These are phyloP conservation scores for Hypomyces rosellus DNA, from an alignment of 2,329 filamentous ascomycete species.

Conservation along the genomic window DNA sequence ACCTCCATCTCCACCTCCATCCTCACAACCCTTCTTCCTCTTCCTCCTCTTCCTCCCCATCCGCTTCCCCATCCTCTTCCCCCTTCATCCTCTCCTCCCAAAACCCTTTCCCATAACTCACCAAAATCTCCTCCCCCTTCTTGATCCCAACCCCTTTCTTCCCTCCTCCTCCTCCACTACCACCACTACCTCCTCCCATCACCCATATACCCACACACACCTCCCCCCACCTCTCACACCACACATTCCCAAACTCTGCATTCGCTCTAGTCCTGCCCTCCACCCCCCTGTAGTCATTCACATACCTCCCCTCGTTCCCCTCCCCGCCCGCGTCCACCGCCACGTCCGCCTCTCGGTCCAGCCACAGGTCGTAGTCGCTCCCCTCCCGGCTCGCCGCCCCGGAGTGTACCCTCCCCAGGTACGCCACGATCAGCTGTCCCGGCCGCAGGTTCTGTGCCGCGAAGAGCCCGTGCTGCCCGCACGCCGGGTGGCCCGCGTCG, in stretches of 20 bases:
- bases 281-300: conserved; percentile 61
- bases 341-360: conserved; percentile 49
- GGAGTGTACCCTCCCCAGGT: conserved; percentile 52
- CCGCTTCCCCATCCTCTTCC: conserved; percentile 6
- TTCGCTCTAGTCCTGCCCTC: conserved; percentile 38
- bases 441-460: conserved; percentile 47
- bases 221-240: conserved; percentile 46
- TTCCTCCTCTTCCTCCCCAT: conserved; percentile 5
- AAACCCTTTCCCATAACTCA: conserved; percentile 63
- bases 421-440: conserved; percentile 53
- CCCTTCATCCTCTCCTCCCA: conserved; percentile 43
- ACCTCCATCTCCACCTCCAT: background rate
- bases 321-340: conserved; percentile 53
- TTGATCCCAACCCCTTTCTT: conserved; percentile 25
- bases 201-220: conserved; percentile 54
- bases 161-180: conserved; percentile 46
- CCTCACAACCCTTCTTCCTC: background rate
- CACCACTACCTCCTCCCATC: conserved; percentile 43
- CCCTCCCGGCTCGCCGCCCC: conserved; percentile 22
- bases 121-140: conserved; percentile 58
- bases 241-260: conserved; percentile 53
- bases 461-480: conserved; percentile 55
- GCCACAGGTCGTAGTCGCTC: conserved; percentile 58
- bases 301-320: conserved; percentile 60
- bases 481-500: conserved; percentile 47